Evolutionary conservation across 225 moss, liverwort and hornwort species (phyloP), one percentile per base, ranked within the genome.

Genomic region (Takakia lepidozioides): DNA sequence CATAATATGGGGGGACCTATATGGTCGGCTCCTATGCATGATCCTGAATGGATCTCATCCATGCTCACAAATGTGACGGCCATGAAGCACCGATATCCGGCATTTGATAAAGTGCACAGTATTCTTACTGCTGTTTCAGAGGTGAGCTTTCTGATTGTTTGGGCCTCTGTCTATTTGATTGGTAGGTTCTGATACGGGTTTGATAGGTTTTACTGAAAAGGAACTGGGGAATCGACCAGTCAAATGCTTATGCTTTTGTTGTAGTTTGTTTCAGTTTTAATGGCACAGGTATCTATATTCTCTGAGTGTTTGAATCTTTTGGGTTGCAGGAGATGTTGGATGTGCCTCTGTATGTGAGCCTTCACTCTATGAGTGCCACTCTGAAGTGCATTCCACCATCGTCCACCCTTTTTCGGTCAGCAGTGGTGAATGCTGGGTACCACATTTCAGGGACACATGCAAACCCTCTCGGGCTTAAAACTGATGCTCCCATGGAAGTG

Each of bases 1-100:
- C 84, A 87, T 67, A 98, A 90, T 52, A 87, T 98, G 86, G 95
- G 95, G 47, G 95, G 95, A 37, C 95, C 95, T 34, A 79, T 98
- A 56, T 98, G 95, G 95, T 84, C 84, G 29, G 82, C 82, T 66
- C 95, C 87, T 19, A 90, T 98, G 48, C 95, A 98, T 34, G 82
- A 98, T 54, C 54, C 82, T 57, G 78, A 64, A 41, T 87, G 84
- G 85, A 69, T 98, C 34, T 48, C 60, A 5, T 64, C 68, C 14
- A 90, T 68, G 39, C 84, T 98, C 5, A 71, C 51, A 49, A 58
- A 38, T 35, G 84, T 78, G 23, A 70, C 67, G 23, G 35, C 70
- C 52, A 78, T 78, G 80, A 85, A 72, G 59, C 69, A 60, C 42
- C 69, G 66, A 24, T 98, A 98, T 68, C 95, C 95, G 48, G 86